Evolutionary conservation across 2,329 filamentous ascomycete genomes (phyloP).

Genomic region (Alternaria brassicicola): DNA sequence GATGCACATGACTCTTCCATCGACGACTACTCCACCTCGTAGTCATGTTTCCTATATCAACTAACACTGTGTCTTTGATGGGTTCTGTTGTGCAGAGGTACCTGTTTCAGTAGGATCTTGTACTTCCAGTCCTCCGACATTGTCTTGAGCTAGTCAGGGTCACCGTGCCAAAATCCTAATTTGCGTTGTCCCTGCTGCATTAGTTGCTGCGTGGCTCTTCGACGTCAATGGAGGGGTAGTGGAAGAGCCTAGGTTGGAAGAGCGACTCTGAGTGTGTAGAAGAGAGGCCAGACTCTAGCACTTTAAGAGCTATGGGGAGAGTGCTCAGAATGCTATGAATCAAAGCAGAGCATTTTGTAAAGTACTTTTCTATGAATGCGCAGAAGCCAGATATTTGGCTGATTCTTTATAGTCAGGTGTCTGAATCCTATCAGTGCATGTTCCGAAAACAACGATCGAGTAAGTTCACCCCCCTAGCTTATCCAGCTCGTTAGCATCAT

Average conservation of each 20-base stretch:
- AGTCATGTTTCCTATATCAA: constrained; percentile 52
- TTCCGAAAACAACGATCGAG: neutral
- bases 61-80: constrained; percentile 42
- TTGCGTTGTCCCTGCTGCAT: constrained; percentile 48
- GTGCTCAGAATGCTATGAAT: constrained; percentile 36
- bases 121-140: constrained; percentile 50
- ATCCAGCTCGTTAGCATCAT: constrained; percentile 24
- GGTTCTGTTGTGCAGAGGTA: constrained; percentile 36
- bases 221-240: constrained; percentile 47
- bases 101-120: constrained; percentile 36
- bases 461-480: constrained; percentile 17
- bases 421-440: neutral
- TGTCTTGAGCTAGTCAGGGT: constrained; percentile 53
- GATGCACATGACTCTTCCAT: constrained; percentile 49
- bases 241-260: constrained; percentile 47
- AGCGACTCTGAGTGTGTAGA: constrained; percentile 33
- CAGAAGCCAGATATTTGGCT: constrained; percentile 54
- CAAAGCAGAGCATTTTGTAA: constrained; percentile 26
- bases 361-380: constrained; percentile 35
- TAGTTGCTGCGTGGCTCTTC: constrained; percentile 29
- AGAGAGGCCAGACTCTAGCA: constrained; percentile 23
- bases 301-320: constrained; percentile 33
- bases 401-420: constrained; percentile 46
- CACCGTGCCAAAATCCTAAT: constrained; percentile 52
- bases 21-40: constrained; percentile 49